Evolutionary conservation across 2,329 filamentous ascomycete genomes (phyloP), one percentile per base, ranked within the genome.

Genomic region (Endothia cerciana): DNA sequence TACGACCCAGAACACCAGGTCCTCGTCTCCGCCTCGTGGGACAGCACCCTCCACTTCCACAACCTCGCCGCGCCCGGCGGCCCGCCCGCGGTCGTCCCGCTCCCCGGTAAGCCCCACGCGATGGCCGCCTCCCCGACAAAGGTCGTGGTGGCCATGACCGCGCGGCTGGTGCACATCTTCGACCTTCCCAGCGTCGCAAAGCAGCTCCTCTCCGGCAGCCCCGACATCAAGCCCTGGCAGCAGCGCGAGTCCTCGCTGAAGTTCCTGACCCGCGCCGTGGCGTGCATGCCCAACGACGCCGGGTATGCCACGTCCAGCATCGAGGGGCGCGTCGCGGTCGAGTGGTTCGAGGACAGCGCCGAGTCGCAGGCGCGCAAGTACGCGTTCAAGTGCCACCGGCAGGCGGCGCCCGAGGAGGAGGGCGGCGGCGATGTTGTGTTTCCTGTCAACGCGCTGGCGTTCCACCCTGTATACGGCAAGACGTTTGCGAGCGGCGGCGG

Each of bases 301-400:
- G 95, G 95, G 5, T 99, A 98, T 76, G 94, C 94, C 11, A 94
- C 91, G 1, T 92, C 88, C 66, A 94, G 90, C 73, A 99, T 99
- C 73, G 95, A 99, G 76, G 95, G 95, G 4, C 89, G 95, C 72
- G 93, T 99, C 1, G 94, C 94, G 0, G 95, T 99, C 0, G 95
- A 99, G 78, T 98, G 94, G 92, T 98, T 99, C 76, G 95, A 98
- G 75, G 65, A 95, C 19, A 92, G 89, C 5, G 83, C 88, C 51
- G 91, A 94, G 77, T 94, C 91, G 4, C 94, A 98, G 80, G 90
- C 91, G 47, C 87, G 94, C 71, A 98, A 97, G 78, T 99, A 98
- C 77, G 95, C 95, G 17, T 99, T 99, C 87, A 99, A 99, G 79
- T 99, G 95, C 79, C 95, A 99, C 79, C 87, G 95, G 4, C 92